Base-by-base conservation (phyloP, 2,329 filamentous ascomycete species). In the Ilyonectria destructans region DNA sequence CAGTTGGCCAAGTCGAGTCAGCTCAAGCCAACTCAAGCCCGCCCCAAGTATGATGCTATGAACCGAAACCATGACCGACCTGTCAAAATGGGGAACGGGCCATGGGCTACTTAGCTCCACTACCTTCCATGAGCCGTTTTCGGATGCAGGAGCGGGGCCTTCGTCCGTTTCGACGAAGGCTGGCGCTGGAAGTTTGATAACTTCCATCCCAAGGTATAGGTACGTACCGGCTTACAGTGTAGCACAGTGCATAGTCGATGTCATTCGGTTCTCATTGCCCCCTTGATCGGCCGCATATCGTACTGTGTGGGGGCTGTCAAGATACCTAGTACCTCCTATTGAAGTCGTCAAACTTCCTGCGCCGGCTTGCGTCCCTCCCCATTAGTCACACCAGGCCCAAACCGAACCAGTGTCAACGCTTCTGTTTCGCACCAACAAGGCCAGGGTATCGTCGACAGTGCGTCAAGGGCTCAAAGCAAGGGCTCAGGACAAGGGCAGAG, bases 81-180 rank as follows among this genome's bases (percentile, higher is more conserved):
- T 68, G 68, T 65, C 68, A 69, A 58, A 64, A 62, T 13, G 43
- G 56, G 43, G 26, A 23, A 58, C 40, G 40, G 40, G 40, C 40
- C 40, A 43, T 17, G 15, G 17, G 40, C 7, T 17, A 23, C n/a
- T 23, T 23, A 63, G 57, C 15, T 46, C 37, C 23, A 54, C 57
- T 45, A 54, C 46, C 52, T 61, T 26, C 65, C 52, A 58, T 52
- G 62, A 58, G 67, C 66, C 68, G 64, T 74, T 71, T 67, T 67
- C 51, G 60, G 57, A 62, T 45, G 54, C 57, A 49, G 65, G 69
- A 69, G 66, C 35, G 71, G 73, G 60, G 65, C 55, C 61, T 26
- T 60, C 49, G 62, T 63, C 67, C 52, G 64, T 69, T 70, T 51
- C 70, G 65, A 56, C 26, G 26, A 26, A 26, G 4, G 26, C 5